Evolutionary conservation across 2,329 filamentous ascomycete species (phyloP), one percentile per base, ranked within the genome.

Genomic region (Aureobasidium sp.): DNA sequence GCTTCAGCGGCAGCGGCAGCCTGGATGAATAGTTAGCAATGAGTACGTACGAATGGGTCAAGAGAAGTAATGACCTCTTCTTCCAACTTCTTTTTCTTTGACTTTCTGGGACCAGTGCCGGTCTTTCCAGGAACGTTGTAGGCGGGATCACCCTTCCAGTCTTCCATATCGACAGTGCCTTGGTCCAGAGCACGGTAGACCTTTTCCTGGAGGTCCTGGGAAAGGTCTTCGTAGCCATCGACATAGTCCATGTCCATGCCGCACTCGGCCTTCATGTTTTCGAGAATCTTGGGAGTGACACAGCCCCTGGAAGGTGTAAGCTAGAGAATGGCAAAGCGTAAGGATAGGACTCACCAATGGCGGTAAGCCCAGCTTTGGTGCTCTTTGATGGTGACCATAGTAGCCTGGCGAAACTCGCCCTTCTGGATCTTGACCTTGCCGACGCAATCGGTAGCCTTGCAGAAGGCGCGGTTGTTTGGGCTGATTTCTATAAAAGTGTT

Each of bases 91-190:
- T 69, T 68, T 32, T 71, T 68, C 51, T 62, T 61, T 45, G 67
- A 67, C 14, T 68, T 64, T 27, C 84, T 85, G 69, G 88, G 89
- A 29, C 88, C 87, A 27, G n/a, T 54, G 11, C 54, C 54, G 27
- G 63, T 77, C 68, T 81, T 78, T 16, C 88, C 88, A 3, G 83
- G 86, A 25, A 82, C 79, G 71, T 94, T 95, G 76, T 84, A 82
- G 69, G 89, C 87, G 3, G 83, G 78, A 66, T 95, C 90, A 13
- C 91, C 91, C 37, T 88, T 93, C 85, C 91, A 97, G 68, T 97
- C 93, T 57, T 90, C 87, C 45, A 90, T 81, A 67, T 89, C 87
- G 68, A 97, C 87, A 68, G 94, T 89, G 29, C 90, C 91, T 71
- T 92, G 82, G 62, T 82, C 80, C 29, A 97, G 74, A 57, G 88